Conservation (phyloP, 768 basidiomycete genomes). For the Suillus cothurnatus region DNA sequence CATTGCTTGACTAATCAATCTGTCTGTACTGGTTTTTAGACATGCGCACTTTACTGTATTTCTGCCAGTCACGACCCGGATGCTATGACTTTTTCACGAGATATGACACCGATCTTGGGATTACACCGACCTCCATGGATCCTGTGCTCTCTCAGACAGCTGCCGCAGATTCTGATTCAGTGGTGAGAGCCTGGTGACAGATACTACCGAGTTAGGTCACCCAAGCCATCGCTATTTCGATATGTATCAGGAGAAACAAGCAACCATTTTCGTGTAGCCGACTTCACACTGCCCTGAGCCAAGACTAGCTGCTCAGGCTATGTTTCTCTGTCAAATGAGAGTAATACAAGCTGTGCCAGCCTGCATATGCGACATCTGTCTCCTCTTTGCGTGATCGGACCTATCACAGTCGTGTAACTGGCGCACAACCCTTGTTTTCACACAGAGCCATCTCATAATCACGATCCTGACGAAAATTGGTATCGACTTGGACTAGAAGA, state of each 20-base stretch:
- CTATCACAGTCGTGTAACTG: neutral
- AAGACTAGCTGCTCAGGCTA: slow-evolving; percentile 6
- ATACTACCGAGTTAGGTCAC: neutral
- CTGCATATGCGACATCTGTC: slow-evolving; percentile 32
- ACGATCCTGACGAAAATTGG: neutral
- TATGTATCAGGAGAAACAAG: slow-evolving; percentile 48
- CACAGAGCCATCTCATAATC: neutral
- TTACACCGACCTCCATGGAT: slow-evolving; percentile 45
- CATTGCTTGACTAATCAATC: neutral
- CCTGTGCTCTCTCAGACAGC: slow-evolving; percentile 58
- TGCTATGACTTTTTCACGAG: neutral
- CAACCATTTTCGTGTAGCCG: slow-evolving; percentile 24
- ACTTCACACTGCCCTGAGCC: slow-evolving; percentile 10
- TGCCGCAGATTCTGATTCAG: slow-evolving; percentile 24
- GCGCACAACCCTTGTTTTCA: neutral
- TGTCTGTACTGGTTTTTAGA: neutral
- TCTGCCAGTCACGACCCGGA: neutral
- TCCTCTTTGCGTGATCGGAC: slow-evolving; percentile 10
- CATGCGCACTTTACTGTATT: neutral
- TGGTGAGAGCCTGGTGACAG: slow-evolving; percentile 15
- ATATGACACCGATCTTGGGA: neutral
- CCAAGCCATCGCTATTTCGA: slow-evolving; percentile 46
- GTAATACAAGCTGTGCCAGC: slow-evolving; percentile 38
- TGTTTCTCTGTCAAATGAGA: slow-evolving; percentile 20
- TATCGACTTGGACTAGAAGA: slow-evolving; percentile 9